Evolutionary conservation across 192 early-diverging fungal species (phyloP).

Genomic region (Gamsiella multidivaricata): DNA sequence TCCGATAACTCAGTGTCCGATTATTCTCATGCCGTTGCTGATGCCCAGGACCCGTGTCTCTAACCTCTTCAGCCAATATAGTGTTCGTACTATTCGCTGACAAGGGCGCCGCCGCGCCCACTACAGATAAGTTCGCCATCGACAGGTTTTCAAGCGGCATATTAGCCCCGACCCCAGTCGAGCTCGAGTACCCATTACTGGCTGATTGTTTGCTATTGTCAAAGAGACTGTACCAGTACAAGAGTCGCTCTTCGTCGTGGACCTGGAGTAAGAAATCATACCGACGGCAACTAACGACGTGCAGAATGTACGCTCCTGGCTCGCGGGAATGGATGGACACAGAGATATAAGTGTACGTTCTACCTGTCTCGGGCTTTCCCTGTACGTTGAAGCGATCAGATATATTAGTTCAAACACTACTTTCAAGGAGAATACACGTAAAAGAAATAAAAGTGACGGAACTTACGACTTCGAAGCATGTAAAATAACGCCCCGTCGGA

Average conservation of each 20-base stretch:
- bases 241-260: slow-evolving; percentile 32
- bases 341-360: slow-evolving; percentile 27
- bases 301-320: slow-evolving; percentile 31
- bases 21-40: neutral
- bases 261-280: slow-evolving; percentile 41
- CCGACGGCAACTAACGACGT: slow-evolving; percentile 15
- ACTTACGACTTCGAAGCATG: slow-evolving; percentile 56
- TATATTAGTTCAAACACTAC: neutral
- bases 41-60: no score
- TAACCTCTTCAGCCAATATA: no score
- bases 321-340: slow-evolving; percentile 27
- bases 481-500: slow-evolving; percentile 58
- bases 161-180: neutral
- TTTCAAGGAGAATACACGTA: neutral
- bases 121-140: neutral
- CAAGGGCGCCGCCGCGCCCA: neutral
- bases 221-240: slow-evolving; percentile 45
- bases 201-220: slow-evolving; percentile 11
- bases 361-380: slow-evolving; percentile 45
- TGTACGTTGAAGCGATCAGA: neutral
- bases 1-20: neutral
- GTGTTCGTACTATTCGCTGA: neutral
- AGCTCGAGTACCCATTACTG: slow-evolving; percentile 1
- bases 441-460: neutral
- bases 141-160: slow-evolving; percentile 4